Conservation (phyloP, 805 yeast genomes). For the Ogataea pignaliae region DNA sequence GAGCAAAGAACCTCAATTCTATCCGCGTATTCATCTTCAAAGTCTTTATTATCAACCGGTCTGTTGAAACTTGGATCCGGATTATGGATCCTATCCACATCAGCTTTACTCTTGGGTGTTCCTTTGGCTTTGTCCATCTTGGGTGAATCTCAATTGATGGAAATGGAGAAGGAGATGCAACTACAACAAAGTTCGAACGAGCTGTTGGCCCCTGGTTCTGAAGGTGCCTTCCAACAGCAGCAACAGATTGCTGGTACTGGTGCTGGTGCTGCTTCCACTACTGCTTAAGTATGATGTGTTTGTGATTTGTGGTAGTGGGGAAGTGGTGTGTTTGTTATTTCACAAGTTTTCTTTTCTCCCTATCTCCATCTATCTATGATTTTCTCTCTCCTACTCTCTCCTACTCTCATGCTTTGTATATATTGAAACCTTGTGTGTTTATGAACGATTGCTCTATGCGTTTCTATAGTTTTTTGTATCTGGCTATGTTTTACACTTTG, state of each 20-base stretch:
- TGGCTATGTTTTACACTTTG: too few species aligned
- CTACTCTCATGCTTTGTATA: too few species aligned
- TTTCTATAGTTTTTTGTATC: too few species aligned
- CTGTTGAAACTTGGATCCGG: slow-evolving; percentile 65
- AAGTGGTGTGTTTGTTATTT: too few species aligned
- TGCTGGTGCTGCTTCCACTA: slow-evolving; percentile 1
- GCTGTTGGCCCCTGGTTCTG: slow-evolving; percentile 65
- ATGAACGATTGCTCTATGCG: too few species aligned
- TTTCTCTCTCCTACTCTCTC: too few species aligned
- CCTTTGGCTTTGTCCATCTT: slow-evolving; percentile 88
- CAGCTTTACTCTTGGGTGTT: slow-evolving; percentile 82
- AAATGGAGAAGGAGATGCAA: slow-evolving; percentile 88
- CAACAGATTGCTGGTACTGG: slow-evolving; percentile 6
- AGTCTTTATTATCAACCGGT: slow-evolving; percentile 41
- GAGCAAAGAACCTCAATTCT: slow-evolving; percentile 58
- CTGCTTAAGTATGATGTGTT: slow-evolving; percentile 1
- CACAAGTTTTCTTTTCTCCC: too few species aligned
- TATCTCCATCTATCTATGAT: too few species aligned
- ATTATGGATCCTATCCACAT: slow-evolving; percentile 82
- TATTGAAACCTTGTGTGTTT: too few species aligned
- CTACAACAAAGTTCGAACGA: slow-evolving; percentile 69
- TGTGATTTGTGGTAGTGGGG: neutral
- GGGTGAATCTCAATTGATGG: slow-evolving; percentile 89
- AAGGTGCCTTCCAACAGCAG: slow-evolving; percentile 34
- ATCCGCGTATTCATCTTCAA: slow-evolving; percentile 24